Conservation (phyloP, 768 basidiomycete genomes). For the Termitomyces heimii region DNA sequence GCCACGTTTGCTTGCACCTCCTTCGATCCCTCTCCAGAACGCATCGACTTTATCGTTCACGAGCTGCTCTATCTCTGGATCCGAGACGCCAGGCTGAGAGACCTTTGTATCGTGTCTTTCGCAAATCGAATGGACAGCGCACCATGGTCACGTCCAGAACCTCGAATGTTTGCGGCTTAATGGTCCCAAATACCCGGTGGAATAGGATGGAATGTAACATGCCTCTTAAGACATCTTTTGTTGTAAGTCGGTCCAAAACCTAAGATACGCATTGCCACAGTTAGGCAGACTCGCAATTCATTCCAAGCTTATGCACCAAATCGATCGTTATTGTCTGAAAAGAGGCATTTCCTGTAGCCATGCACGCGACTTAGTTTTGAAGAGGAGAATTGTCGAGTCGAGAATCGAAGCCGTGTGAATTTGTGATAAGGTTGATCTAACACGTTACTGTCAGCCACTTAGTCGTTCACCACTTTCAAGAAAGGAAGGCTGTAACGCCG, state of each 20-base stretch:
- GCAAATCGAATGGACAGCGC: constrained; percentile 12
- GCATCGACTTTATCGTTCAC: constrained; percentile 71
- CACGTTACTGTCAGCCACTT: too few species aligned
- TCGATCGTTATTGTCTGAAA: constrained; percentile 13
- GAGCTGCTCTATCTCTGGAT: constrained; percentile 64
- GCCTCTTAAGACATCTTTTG: constrained; percentile 69
- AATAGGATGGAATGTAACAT: constrained; percentile 81
- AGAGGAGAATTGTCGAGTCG: neutral
- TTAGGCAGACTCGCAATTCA: neutral
- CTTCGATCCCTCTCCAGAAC: constrained; percentile 77
- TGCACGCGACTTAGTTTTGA: neutral
- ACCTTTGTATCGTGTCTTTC: neutral
- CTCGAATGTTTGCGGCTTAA: constrained; percentile 73
- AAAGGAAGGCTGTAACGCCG: too few species aligned
- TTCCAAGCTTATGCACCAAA: constrained; percentile 9
- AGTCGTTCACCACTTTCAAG: neutral
- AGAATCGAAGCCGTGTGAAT: neutral
- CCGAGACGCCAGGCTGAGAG: constrained; percentile 68
- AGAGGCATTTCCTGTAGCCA: constrained; percentile 10
- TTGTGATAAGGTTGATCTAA: neutral
- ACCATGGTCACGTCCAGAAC: constrained; percentile 86
- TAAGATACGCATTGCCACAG: constrained; percentile 21
- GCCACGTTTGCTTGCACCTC: constrained; percentile 54
- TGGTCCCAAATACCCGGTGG: constrained; percentile 75
- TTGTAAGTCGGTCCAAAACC: constrained; percentile 67